phyloP scores from a whole-genome alignment of 192 early-diverging fungal genomes.

The Radiomyces spectabilis region DNA sequence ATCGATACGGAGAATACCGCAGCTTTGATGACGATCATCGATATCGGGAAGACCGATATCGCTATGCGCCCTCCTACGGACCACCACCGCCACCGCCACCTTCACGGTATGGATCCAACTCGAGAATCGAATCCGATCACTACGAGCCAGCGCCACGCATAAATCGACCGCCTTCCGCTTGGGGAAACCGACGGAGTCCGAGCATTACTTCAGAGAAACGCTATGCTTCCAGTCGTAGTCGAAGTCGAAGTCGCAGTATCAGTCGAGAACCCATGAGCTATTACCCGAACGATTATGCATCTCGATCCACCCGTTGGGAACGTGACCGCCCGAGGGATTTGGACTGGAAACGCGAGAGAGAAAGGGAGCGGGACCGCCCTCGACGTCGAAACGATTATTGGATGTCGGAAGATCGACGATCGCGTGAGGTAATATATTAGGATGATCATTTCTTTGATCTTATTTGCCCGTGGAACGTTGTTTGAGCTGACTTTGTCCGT shows the following conservation, averaged over 20 bases:
- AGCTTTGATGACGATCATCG: slow-evolving; percentile 5
- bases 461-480: too few relatives aligned
- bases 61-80: neutral
- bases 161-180: neutral
- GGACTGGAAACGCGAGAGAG: neutral
- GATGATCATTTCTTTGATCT: too few relatives aligned
- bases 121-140: neutral
- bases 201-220: slow-evolving; percentile 1
- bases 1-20: too few relatives aligned
- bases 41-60: slow-evolving; percentile 3
- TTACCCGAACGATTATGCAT: neutral
- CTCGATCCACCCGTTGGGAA: neutral
- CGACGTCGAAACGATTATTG: slow-evolving; percentile 1
- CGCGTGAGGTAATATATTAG: neutral
- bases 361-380: slow-evolving; percentile 1
- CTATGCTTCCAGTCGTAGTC: slow-evolving; percentile 11
- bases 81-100: slow-evolving; percentile 1
- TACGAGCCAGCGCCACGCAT: neutral
- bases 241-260: slow-evolving; percentile 11
- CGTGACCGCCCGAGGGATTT: too few relatives aligned
- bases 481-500: too few relatives aligned
- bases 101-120: neutral
- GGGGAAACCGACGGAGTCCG: slow-evolving; percentile 5
- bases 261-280: slow-evolving; percentile 2
- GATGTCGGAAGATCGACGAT: neutral